Conservation (phyloP, 805 yeast genomes). For the Cyberlindnera samutprakarnensis region DNA sequence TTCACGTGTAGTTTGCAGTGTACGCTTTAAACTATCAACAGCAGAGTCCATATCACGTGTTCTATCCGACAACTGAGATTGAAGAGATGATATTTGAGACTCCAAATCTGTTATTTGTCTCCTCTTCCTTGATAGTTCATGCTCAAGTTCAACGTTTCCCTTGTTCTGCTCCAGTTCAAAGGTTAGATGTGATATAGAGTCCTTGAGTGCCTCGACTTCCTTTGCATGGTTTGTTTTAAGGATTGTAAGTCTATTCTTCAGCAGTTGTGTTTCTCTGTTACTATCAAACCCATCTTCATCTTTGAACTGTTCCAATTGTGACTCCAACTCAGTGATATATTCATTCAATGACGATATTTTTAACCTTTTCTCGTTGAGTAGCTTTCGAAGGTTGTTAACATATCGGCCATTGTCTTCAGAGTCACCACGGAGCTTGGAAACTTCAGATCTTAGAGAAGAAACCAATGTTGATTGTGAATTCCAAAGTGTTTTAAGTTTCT, state of each 20-base stretch:
- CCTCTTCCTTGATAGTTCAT: conserved; percentile 10
- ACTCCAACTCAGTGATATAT: conserved; percentile 10
- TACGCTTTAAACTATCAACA: conserved; percentile 6
- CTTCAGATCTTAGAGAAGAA: conserved; percentile 10
- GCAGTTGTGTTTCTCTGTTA: conserved; percentile 15
- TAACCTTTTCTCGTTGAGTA: conserved; percentile 13
- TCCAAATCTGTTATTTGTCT: conserved; percentile 12
- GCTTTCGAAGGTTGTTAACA: conserved; percentile 9
- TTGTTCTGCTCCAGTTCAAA: conserved; percentile 1
- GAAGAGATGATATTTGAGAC: conserved; percentile 10
- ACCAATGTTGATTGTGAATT: conserved; percentile 11
- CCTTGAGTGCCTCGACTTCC: conserved; percentile 13
- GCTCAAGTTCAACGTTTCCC: conserved; percentile 6
- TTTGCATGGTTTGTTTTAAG: conserved; percentile 17
- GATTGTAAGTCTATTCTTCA: conserved; percentile 16
- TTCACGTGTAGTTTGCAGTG: conserved; percentile 9
- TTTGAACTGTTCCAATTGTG: conserved; percentile 9
- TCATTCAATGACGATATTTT: conserved; percentile 10
- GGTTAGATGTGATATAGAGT: conserved; percentile 11
- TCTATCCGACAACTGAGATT: conserved; percentile 6
- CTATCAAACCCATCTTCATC: conserved; percentile 4
- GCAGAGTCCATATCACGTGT: conserved; percentile 10
- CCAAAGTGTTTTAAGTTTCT: conserved; percentile 10
- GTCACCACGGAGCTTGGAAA: conserved; percentile 6
- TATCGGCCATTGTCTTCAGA: conserved; percentile 11